These are phyloP conservation scores for Fusarium zealandicum DNA, from an alignment of 2,329 filamentous ascomycete species.

Conservation along the genomic window DNA sequence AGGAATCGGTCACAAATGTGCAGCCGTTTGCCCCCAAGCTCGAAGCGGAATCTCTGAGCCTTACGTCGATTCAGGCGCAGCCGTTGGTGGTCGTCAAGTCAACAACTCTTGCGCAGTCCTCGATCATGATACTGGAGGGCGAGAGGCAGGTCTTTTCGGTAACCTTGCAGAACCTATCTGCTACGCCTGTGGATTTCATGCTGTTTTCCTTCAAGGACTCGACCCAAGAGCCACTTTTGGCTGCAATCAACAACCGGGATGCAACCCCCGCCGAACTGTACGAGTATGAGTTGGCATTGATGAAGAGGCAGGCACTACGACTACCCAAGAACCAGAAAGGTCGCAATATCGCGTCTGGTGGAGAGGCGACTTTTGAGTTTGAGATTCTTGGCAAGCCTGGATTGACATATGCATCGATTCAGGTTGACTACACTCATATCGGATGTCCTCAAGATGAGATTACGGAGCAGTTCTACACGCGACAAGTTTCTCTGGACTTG, in stretches of 20 bases:
- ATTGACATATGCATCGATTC: constrained; percentile 77
- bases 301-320: constrained; percentile 74
- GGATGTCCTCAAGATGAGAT: constrained; percentile 73
- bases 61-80: constrained; percentile 81
- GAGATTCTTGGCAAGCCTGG: constrained; percentile 88
- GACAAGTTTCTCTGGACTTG: constrained; percentile 80
- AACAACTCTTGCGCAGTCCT: constrained; percentile 80
- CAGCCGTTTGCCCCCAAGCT: constrained; percentile 51
- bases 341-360: constrained; percentile 70
- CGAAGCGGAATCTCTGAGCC: constrained; percentile 60
- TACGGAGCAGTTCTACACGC: constrained; percentile 79
- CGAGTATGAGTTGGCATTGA: constrained; percentile 82
- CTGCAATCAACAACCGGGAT: constrained; percentile 77
- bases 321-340: constrained; percentile 60
- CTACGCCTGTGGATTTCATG: constrained; percentile 80
- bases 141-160: constrained; percentile 81
- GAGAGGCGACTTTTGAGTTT: constrained; percentile 76
- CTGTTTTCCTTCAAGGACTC: constrained; percentile 91
- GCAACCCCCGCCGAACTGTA: constrained; percentile 81
- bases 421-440: constrained; percentile 87
- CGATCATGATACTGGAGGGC: constrained; percentile 91
- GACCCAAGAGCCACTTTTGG: constrained; percentile 77
- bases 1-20: constrained; percentile 51
- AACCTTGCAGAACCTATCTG: constrained; percentile 80
- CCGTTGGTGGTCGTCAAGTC: constrained; percentile 79